Conservation (phyloP, 345 rosid species). For the Eucalyptus pumila region DNA sequence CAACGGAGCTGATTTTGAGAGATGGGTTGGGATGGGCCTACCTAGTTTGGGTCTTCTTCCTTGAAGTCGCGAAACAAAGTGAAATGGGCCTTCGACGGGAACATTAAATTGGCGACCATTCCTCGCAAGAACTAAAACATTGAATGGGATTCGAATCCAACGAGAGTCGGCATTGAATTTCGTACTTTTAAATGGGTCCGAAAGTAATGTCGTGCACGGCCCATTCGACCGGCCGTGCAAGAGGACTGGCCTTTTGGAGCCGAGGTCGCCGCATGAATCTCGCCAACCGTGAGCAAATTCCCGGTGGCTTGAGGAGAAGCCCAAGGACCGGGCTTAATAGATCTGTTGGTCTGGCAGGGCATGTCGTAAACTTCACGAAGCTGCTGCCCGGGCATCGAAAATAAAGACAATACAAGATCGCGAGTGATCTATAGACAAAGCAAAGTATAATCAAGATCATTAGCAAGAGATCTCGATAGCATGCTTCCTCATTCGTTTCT, state of each 20-base stretch:
- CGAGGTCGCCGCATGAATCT: not conserved
- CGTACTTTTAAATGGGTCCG: not conserved
- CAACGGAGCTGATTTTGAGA: not conserved
- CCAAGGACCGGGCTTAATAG: not conserved
- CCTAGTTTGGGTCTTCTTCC: not conserved
- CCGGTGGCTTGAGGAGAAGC: not conserved
- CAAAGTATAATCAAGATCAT: not conserved
- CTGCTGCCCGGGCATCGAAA: not conserved
- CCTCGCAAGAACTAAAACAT: not conserved
- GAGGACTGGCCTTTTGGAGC: not conserved
- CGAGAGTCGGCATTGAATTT: not conserved
- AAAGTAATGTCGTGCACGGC: not conserved
- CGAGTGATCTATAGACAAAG: not conserved
- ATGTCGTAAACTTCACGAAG: not conserved
- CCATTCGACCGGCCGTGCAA: not conserved
- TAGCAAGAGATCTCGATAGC: not conserved
- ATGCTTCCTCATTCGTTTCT: fast-evolving
- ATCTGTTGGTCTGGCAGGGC: not conserved
- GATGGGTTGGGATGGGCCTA: not conserved
- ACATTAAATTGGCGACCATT: not conserved
- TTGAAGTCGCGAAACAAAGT: not conserved
- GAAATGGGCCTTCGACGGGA: not conserved
- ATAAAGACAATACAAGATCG: not conserved
- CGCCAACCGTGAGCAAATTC: not conserved
- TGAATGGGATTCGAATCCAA: not conserved